Evolutionary conservation across 768 basidiomycete genomes (phyloP).

Genomic region (Xerocomus brunneocitrinus): DNA sequence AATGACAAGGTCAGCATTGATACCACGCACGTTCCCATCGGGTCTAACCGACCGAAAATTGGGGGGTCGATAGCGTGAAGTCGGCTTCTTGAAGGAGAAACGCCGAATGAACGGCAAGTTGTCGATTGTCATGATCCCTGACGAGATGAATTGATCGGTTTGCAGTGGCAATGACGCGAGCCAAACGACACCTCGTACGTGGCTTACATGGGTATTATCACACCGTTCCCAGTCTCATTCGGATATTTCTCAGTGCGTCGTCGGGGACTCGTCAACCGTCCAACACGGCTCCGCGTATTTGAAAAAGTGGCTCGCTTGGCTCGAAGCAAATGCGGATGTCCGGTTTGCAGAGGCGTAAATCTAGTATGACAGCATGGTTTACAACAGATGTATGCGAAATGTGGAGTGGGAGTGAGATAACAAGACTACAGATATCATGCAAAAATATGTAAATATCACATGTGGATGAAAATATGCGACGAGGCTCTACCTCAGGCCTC

Average conservation of each 20-base stretch:
- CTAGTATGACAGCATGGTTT: neutral
- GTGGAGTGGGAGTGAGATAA: conserved; percentile 4
- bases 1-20: conserved; percentile 65
- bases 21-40: neutral
- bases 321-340: conserved; percentile 88
- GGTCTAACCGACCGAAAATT: neutral
- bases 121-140: neutral
- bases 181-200: conserved; percentile 80
- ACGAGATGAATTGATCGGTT: neutral
- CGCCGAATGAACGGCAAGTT: conserved; percentile 78
- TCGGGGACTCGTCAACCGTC: conserved; percentile 93
- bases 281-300: conserved; percentile 79
- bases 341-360: conserved; percentile 64
- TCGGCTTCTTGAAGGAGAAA: conserved; percentile 93
- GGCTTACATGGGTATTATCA: neutral
- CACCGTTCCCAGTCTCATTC: neutral
- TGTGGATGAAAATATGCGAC: neutral
- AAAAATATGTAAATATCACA: conserved; percentile 11
- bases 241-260: conserved; percentile 57
- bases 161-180: conserved; percentile 87
- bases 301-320: conserved; percentile 86
- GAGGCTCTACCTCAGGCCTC: conserved; percentile 7
- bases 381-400: conserved; percentile 1
- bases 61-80: conserved; percentile 59
- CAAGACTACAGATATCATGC: neutral